Evolutionary conservation across 495 filamentous ascomycete species (phyloP).

Genomic region (Neurospora tetrasperma): DNA sequence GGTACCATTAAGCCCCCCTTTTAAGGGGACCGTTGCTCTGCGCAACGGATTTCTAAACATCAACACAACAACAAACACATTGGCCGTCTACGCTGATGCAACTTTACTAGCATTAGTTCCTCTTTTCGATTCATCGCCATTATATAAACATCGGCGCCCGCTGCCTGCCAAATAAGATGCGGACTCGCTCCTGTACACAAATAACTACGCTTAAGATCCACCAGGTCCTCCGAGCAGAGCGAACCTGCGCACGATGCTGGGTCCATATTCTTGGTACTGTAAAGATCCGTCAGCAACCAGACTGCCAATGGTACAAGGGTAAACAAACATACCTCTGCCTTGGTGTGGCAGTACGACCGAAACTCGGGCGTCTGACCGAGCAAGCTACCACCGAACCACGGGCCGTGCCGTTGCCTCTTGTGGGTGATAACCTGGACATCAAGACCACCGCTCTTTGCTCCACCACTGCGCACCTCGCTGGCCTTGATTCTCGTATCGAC

Average conservation of each 20-base stretch:
- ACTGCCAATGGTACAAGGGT: background rate
- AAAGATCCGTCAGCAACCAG: slow-evolving; percentile 8
- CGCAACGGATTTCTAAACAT: background rate
- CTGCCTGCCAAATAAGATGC: slow-evolving; percentile 8
- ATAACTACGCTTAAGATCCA: slow-evolving; percentile 32
- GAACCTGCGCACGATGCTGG: slow-evolving; percentile 91
- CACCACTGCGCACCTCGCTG: slow-evolving; percentile 77
- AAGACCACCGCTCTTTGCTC: slow-evolving; percentile 83
- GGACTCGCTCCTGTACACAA: slow-evolving; percentile 7
- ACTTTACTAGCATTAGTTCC: background rate
- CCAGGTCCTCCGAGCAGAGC: slow-evolving; percentile 90
- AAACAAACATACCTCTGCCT: slow-evolving; percentile 53
- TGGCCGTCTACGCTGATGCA: background rate
- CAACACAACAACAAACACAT: background rate
- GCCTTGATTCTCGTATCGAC: slow-evolving; percentile 55
- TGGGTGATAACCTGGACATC: slow-evolving; percentile 96
- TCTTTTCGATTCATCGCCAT: slow-evolving; percentile 1
- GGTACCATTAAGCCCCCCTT: background rate
- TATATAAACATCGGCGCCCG: slow-evolving; percentile 7
- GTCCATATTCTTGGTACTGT: slow-evolving; percentile 86
- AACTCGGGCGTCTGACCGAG: slow-evolving; percentile 98
- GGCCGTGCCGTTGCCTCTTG: slow-evolving; percentile 90
- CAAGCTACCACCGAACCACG: slow-evolving; percentile 96
- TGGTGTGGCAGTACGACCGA: slow-evolving; percentile 96
- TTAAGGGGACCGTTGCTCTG: background rate